These are phyloP conservation scores for Diospyros kaki DNA, from an alignment of 148 eudicot genomes.

Conservation along the genomic window DNA sequence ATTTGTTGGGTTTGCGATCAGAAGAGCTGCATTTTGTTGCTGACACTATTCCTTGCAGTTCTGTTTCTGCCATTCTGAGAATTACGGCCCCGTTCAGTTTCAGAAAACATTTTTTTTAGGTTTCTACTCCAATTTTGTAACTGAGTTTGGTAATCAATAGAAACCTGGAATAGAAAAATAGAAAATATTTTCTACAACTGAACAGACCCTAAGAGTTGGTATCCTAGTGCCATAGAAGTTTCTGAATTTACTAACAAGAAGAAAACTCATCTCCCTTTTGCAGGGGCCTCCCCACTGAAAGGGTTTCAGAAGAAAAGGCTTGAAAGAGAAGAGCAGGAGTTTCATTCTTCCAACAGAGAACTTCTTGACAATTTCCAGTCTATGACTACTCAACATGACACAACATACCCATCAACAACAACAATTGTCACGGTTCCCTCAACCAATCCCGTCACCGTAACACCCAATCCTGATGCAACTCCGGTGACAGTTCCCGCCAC, in stretches of 20 bases:
- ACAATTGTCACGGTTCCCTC: conserved; percentile 50
- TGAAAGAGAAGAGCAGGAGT: conserved; percentile 16
- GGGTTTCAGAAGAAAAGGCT: conserved; percentile 10
- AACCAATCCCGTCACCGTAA: conserved; percentile 31
- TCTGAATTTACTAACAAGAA: conserved; percentile 7
- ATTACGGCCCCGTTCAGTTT: not conserved
- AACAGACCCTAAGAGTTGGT: not conserved
- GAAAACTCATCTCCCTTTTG: conserved; percentile 4
- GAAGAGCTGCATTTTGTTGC: conserved; percentile 10
- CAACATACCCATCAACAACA: conserved; percentile 41
- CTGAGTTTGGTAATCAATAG: no score
- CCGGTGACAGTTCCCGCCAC: conserved; percentile 28
- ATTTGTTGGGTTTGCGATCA: conserved; percentile 1
- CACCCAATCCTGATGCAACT: conserved; percentile 31
- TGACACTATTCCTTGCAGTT: not conserved
- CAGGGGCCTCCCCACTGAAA: conserved; percentile 19
- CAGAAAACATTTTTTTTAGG: no score
- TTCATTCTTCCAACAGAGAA: conserved; percentile 25
- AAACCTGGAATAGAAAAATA: no score
- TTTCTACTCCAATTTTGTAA: no score
- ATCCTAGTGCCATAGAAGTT: conserved; percentile 5
- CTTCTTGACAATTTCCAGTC: conserved; percentile 11
- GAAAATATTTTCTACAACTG: no score
- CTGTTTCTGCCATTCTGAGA: conserved; percentile 17
- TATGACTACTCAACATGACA: conserved; percentile 35